Evolutionary conservation across 306 rosid species (phyloP).

Genomic region (Astragalus membranaceus): DNA sequence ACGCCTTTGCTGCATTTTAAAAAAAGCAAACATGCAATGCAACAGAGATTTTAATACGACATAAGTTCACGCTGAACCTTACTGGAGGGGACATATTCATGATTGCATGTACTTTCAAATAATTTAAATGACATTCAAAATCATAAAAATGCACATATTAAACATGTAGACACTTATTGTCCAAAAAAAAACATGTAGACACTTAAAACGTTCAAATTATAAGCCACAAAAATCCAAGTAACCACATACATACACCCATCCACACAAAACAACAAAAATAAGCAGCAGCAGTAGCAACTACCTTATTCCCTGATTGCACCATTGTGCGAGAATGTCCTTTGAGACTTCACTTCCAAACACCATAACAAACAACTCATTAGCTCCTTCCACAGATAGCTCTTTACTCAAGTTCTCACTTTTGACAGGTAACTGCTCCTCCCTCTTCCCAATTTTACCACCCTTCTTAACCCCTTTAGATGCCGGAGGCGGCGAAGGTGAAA

Average conservation of each 20-base stretch:
- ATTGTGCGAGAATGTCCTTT: conserved; percentile 74
- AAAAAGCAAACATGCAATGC: no score
- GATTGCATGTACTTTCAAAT: not conserved
- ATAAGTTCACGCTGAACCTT: not conserved
- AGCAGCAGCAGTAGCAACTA: conserved; percentile 12
- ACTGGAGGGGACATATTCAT: not conserved
- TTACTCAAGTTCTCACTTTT: conserved; percentile 45
- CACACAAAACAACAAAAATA: not conserved
- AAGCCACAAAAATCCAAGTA: not conserved
- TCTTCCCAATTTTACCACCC: conserved; percentile 29
- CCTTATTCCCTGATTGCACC: conserved; percentile 99
- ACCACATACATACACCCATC: not conserved
- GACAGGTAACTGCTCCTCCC: conserved; percentile 31
- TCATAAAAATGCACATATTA: not conserved
- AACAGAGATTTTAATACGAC: not conserved
- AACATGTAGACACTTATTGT: no score
- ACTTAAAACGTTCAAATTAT: not conserved
- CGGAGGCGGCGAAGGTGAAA: conserved; percentile 10
- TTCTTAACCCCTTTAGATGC: conserved; percentile 3
- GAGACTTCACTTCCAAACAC: conserved; percentile 80
- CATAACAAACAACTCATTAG: conserved; percentile 67
- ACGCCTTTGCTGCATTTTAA: no score
- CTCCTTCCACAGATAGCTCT: conserved; percentile 51
- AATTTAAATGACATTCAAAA: not conserved
- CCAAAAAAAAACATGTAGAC: not conserved